These are phyloP conservation scores for Rubia tinctorum DNA, from an alignment of 305 asterid species.

Conservation along the genomic window DNA sequence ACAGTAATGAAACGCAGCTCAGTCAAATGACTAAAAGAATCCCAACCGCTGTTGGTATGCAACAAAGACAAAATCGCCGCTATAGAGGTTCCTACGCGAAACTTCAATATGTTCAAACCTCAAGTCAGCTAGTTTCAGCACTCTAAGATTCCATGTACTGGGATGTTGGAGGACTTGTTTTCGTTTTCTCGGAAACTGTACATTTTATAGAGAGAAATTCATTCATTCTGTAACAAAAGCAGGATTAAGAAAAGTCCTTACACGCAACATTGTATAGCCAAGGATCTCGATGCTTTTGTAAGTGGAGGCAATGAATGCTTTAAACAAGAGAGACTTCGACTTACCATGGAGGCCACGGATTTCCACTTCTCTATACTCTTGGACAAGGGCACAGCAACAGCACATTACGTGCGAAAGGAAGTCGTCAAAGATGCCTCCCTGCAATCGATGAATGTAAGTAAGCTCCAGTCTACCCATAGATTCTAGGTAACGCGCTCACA, in stretches of 20 bases:
- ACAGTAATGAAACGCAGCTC: slow-evolving; percentile 9
- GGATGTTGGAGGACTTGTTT: slow-evolving; percentile 50
- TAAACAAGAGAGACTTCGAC: neutral
- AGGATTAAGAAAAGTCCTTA: neutral
- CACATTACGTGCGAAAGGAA: slow-evolving; percentile 90
- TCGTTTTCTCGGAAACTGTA: slow-evolving; percentile 55
- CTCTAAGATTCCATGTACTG: slow-evolving; percentile 71
- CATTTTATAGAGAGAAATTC: neutral
- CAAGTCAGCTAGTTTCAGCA: slow-evolving; percentile 5
- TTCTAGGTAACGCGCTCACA: neutral
- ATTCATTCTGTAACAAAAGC: neutral
- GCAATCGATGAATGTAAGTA: slow-evolving; percentile 14
- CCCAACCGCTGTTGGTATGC: neutral
- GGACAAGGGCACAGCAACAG: slow-evolving; percentile 93
- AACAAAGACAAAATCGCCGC: neutral
- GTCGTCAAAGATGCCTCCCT: slow-evolving; percentile 83
- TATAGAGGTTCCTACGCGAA: neutral
- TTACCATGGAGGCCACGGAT: slow-evolving; percentile 60
- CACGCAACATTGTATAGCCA: neutral
- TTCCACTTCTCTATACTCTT: slow-evolving; percentile 84
- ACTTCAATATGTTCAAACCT: neutral
- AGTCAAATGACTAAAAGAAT: slow-evolving; percentile 3
- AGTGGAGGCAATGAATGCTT: neutral
- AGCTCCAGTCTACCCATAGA: neutral
- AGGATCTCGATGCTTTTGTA: neutral